Evolutionary conservation across 768 basidiomycete species (phyloP), one percentile per base, ranked within the genome.

Genomic region (Tubosaeta brunneosetosa): DNA sequence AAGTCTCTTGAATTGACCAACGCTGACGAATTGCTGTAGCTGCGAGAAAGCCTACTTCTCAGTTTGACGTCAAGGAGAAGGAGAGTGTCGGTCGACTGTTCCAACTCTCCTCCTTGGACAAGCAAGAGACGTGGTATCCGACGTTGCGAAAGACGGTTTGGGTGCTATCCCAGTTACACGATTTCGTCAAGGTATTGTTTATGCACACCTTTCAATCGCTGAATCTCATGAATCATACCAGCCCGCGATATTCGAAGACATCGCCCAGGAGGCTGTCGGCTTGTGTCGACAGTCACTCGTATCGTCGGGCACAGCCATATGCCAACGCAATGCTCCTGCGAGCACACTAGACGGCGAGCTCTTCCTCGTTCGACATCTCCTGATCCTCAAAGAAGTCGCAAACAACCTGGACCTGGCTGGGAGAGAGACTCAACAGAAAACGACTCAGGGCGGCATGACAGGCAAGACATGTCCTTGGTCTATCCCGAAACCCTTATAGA

Each of bases 171-270:
- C 91, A 94, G 68, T 71, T 99, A 33, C 86, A 92, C 55, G 85
- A 92, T 57, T 97, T 90, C 61, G 89, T 98, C 50, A 92, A 97
- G 75, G 95, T 93, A 64, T 33, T 77, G 31, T 29, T 63, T 16
- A 31, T 13, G 33, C 25, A 19, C 16, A 3, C 33, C 42, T 32
- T 52, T 7, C 14, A 25, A 17, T n/a, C 34, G 29, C 22, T 7
- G 17, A 32, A 37, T 17, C 41, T 56, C 41, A 57, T 53, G 6
- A 46, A 45, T 16, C n/a, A 46, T 27, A 27, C 37, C 53, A 98
- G 94, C 85, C 90, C n/a, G 86, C 84, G 1, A 94, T 97, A 52
- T 99, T 97, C 53, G 89, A 94, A 61, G 97, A 99, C 66, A 89
- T 98, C 37, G 94, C 95, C 0, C 91, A 94, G 71, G 94, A 97